Conservation (phyloP, 352 stramenopile genomes). For the Pythium coloratum region DNA sequence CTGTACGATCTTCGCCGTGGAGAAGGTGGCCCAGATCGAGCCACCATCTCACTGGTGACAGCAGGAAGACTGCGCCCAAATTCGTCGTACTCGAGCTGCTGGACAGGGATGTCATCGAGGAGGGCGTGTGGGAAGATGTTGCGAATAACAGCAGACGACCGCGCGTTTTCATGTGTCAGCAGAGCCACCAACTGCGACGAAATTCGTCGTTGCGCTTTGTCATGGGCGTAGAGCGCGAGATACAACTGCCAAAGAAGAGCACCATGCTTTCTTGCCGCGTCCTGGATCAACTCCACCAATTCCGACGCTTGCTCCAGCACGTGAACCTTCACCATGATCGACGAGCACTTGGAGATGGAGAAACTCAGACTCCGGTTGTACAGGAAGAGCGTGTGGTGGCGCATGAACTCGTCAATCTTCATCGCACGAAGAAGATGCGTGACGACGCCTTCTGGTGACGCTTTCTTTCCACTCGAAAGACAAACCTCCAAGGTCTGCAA, state of each 20-base stretch:
- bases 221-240: constrained; percentile 74
- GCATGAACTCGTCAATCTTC: constrained; percentile 85
- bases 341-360: constrained; percentile 83
- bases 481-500: constrained; percentile 85
- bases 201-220: constrained; percentile 84
- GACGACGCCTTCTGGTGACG: constrained; percentile 73
- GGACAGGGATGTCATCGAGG: constrained; percentile 73
- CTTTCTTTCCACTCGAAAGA: constrained; percentile 83
- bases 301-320: constrained; percentile 85
- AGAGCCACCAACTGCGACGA: constrained; percentile 84
- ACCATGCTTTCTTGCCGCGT: constrained; percentile 83
- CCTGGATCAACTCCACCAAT: constrained; percentile 85
- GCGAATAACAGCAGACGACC: constrained; percentile 81
- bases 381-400: constrained; percentile 81
- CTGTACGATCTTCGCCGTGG: constrained; percentile 42
- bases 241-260: constrained; percentile 85
- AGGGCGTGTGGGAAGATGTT: constrained; percentile 83
- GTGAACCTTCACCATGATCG: constrained; percentile 86
- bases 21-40: constrained; percentile 28
- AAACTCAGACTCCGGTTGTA: constrained; percentile 88
- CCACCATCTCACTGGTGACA: constrained; percentile 44
- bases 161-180: constrained; percentile 83
- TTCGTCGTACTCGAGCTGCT: constrained; percentile 81
- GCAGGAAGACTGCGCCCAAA: constrained; percentile 74
- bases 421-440: constrained; percentile 79